Percentiles rank a stretch among this genome's conserved stretches.
Conservation (phyloP, 2,329 filamentous ascomycete genomes). For the Ramularia endophylla region DNA sequence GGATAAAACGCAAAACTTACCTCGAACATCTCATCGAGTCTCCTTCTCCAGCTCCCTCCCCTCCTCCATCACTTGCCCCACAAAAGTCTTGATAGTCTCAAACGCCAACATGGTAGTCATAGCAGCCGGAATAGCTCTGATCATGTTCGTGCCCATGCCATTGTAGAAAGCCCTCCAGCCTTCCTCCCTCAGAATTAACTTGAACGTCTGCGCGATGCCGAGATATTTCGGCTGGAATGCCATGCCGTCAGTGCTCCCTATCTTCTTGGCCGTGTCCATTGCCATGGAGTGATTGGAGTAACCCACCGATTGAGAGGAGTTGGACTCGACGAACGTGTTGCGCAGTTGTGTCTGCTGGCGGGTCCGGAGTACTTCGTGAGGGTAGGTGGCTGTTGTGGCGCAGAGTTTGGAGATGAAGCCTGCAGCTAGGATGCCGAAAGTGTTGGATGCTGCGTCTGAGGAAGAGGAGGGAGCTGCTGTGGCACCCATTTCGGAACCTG, state of each 20-base stretch:
- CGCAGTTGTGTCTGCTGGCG: conserved; percentile 89
- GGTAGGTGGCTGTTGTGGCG: conserved; percentile 92
- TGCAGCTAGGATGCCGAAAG: conserved; percentile 76
- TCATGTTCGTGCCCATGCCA: conserved; percentile 95
- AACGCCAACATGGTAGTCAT: conserved; percentile 98
- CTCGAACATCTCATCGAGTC: conserved; percentile 1
- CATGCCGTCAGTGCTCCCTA: conserved; percentile 49
- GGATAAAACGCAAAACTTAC: conserved; percentile 1
- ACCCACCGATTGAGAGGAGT: conserved; percentile 46
- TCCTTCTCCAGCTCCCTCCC: conserved; percentile 31
- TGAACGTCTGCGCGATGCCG: conserved; percentile 75
- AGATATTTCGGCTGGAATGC: conserved; percentile 55
- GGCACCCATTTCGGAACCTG: conserved; percentile 80
- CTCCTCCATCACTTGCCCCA: conserved; percentile 50
- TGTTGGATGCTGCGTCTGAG: conserved; percentile 50
- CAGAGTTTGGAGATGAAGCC: conserved; percentile 92
- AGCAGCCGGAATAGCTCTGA: conserved; percentile 87
- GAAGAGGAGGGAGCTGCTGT: conserved; percentile 48
- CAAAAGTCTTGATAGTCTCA: conserved; percentile 62
- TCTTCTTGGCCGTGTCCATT: conserved; percentile 31
- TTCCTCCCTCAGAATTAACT: conserved; percentile 81
- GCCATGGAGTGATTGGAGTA: conserved; percentile 30
- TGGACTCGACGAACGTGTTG: conserved; percentile 41
- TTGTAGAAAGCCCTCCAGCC: conserved; percentile 97
- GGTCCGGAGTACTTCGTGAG: conserved; percentile 92